Evolutionary conservation across 495 filamentous ascomycete genomes (phyloP).

Genomic region (Penicillium goetzii): DNA sequence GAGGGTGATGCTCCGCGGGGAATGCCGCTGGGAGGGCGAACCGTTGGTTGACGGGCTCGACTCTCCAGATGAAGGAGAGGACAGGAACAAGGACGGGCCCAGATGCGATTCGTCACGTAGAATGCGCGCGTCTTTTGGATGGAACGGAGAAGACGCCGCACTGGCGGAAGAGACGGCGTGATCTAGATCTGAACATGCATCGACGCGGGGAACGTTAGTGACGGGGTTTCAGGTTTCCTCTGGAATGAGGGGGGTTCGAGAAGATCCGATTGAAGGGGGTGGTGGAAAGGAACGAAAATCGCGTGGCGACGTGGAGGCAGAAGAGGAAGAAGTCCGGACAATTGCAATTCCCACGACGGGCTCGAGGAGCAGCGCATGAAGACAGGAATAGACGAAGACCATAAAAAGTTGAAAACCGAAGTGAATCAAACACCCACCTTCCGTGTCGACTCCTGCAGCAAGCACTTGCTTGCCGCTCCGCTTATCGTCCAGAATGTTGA

Average conservation of each 20-base stretch:
- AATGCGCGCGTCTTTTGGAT: slow-evolving; percentile 34
- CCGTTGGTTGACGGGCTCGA: slow-evolving; percentile 44
- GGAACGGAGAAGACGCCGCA: slow-evolving; percentile 45
- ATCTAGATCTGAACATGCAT: slow-evolving; percentile 44
- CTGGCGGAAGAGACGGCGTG: slow-evolving; percentile 45
- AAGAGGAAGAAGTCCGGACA: neutral
- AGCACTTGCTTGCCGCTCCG: slow-evolving; percentile 59
- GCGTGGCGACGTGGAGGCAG: slow-evolving; percentile 27
- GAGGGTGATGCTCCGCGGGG: slow-evolving; percentile 37
- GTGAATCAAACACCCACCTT: slow-evolving; percentile 43
- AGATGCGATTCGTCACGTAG: slow-evolving; percentile 39
- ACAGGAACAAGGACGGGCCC: slow-evolving; percentile 38
- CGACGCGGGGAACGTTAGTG: slow-evolving; percentile 23
- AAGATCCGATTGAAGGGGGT: slow-evolving; percentile 14
- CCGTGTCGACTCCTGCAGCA: slow-evolving; percentile 59
- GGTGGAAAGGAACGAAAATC: slow-evolving; percentile 17
- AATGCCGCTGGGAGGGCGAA: slow-evolving; percentile 39
- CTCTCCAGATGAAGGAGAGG: slow-evolving; percentile 43
- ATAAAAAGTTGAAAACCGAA: slow-evolving; percentile 8
- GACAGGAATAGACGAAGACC: neutral
- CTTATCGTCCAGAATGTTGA: slow-evolving; percentile 58
- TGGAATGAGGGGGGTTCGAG: slow-evolving; percentile 18
- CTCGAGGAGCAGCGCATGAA: slow-evolving; percentile 2
- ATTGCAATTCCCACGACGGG: neutral
- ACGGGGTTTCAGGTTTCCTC: neutral